Conservation (phyloP, 345 rosid genomes). For the Eucalyptus shirleyi region DNA sequence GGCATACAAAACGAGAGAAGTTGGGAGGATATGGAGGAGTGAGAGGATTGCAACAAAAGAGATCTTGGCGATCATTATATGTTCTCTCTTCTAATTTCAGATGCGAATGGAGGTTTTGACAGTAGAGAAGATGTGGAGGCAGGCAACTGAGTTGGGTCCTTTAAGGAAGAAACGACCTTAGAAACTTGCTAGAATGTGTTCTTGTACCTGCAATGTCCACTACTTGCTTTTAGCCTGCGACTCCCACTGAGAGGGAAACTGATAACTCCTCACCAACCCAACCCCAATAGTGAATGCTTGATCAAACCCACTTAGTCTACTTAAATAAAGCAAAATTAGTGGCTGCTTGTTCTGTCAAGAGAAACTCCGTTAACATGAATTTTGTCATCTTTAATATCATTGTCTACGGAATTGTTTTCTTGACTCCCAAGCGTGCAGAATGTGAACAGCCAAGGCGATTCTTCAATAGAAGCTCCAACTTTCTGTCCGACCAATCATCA, state of each 20-base stretch:
- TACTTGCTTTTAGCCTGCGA: not conserved
- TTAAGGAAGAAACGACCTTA: not conserved
- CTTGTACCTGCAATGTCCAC: not conserved
- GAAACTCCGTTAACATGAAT: not conserved
- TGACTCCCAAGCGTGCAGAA: not conserved
- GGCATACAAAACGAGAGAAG: not conserved
- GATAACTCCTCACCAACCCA: not conserved
- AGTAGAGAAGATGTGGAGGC: not conserved
- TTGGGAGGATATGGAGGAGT: not conserved
- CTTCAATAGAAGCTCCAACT: not conserved
- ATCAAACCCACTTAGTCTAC: not conserved
- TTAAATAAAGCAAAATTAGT: not conserved
- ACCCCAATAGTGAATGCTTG: not conserved
- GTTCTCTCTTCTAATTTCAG: not conserved
- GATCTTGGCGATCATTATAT: not conserved
- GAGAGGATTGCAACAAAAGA: not conserved
- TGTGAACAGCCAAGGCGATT: not conserved
- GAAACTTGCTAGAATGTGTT: not conserved
- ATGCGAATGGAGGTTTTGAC: not conserved
- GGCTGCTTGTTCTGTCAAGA: not conserved
- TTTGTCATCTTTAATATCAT: not conserved
- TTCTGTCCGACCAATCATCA: not conserved
- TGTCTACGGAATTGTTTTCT: not conserved
- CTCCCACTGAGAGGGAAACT: not conserved
- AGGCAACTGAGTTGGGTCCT: not conserved